Percentiles rank a stretch among this genome's conserved stretches.
Conservation (phyloP, 78 protist genomes). For the Creolimax fragrantissima region DNA sequence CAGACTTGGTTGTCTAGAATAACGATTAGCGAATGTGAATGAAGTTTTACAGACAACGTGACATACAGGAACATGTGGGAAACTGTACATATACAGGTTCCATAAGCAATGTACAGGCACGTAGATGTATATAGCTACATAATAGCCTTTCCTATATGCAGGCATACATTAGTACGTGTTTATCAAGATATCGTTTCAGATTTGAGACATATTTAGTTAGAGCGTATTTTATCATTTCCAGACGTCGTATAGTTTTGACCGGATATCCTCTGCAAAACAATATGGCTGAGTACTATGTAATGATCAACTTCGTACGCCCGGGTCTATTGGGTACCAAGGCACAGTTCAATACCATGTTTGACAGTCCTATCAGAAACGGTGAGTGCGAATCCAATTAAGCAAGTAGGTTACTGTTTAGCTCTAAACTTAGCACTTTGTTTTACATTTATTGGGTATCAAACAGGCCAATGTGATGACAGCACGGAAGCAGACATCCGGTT, state of each 20-base stretch:
- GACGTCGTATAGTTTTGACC: conserved; percentile 56
- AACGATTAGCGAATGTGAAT: too few species aligned
- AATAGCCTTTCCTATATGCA: too few species aligned
- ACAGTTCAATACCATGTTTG: neutral
- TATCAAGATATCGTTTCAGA: too few species aligned
- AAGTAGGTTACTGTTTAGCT: neutral
- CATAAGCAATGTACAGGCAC: too few species aligned
- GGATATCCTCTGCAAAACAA: conserved; percentile 84
- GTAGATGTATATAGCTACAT: too few species aligned
- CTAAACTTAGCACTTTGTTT: neutral
- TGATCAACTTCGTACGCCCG: conserved; percentile 59
- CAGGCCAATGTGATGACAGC: neutral
- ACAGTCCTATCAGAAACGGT: neutral
- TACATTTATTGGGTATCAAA: neutral
- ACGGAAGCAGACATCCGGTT: neutral
- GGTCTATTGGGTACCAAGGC: conserved; percentile 25
- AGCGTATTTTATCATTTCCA: too few species aligned
- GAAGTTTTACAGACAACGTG: too few species aligned
- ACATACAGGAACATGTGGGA: too few species aligned
- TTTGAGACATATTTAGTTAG: too few species aligned
- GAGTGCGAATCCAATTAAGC: neutral
- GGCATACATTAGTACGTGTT: too few species aligned
- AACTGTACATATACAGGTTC: too few species aligned
- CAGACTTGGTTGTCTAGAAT: too few species aligned
- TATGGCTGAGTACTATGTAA: conserved; percentile 68